phyloP scores from a whole-genome alignment of 805 yeast genomes.

The Metschnikowia noctiluminum region DNA sequence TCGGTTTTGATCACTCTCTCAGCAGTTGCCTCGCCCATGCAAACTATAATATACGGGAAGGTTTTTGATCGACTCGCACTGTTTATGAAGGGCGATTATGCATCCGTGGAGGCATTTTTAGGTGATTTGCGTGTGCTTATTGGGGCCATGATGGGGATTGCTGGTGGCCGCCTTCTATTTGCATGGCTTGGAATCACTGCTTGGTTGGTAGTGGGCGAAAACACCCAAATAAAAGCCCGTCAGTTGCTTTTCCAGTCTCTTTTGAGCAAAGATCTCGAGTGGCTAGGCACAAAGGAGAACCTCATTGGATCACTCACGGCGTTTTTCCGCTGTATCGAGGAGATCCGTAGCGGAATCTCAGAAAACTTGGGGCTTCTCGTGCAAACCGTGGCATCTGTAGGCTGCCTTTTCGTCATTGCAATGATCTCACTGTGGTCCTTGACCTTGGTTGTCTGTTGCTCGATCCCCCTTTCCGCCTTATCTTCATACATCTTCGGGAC shows the following conservation, averaged over 20 bases:
- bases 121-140: conserved; percentile 25
- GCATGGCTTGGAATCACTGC: conserved; percentile 52
- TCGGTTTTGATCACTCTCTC: conserved; percentile 41
- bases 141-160: conserved; percentile 32
- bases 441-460: conserved; percentile 71
- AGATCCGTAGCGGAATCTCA: conserved; percentile 61
- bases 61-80: conserved; percentile 44
- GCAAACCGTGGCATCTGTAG: conserved; percentile 50
- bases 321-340: conserved; percentile 71
- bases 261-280: conserved; percentile 45
- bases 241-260: conserved; percentile 40
- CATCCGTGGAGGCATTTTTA: conserved; percentile 19
- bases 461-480: conserved; percentile 62
- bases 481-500: conserved; percentile 50
- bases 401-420: conserved; percentile 59
- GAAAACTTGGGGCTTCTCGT: conserved; percentile 60
- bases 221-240: conserved; percentile 60
- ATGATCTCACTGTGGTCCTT: conserved; percentile 82
- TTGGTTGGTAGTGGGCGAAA: conserved; percentile 74
- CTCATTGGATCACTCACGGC: conserved; percentile 64
- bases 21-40: conserved; percentile 58
- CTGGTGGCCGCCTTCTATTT: conserved; percentile 28
- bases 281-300: conserved; percentile 61
- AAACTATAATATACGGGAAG: conserved; percentile 63
- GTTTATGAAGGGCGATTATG: conserved; percentile 30